Evolutionary conservation across 2,329 filamentous ascomycete species (phyloP), one percentile per base, ranked within the genome.

Genomic region (Diplocarpon rosae): DNA sequence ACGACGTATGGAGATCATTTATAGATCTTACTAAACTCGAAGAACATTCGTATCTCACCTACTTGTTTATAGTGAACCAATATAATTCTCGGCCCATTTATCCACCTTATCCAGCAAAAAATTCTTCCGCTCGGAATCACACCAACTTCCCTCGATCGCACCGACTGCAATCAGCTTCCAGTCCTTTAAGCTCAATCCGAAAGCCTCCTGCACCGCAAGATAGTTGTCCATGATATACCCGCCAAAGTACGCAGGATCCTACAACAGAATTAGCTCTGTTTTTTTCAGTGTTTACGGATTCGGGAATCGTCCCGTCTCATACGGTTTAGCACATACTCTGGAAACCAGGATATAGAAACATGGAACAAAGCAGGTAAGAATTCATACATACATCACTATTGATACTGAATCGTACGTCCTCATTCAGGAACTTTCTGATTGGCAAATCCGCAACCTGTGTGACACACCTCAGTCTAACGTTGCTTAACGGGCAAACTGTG

Each of bases 151-250:
- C 49, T 74, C 66, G 10, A 87, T 76, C 15, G 74, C 70, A 31
- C 75, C 74, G 50, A 68, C 68, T 10, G 73, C 76, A 56, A 89
- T 80, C 5, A 58, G 63, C 52, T 66, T 70, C 85, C 83, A 88
- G 43, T 89, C 82, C n/a, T 65, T 62, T 3, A 78, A 63, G 16
- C 62, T 70, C 52, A 89, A 62, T 3, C 65, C 59, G 60, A 86
- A 86, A 0, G 79, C 76, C 34, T 85, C 78, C 61, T 89, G 83
- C 27, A 89, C 80, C 1, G 79, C 80, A 55, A 76, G 81, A 63
- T 83, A 88, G 53, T 87, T 87, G 55, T 84, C 80, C 41, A 83
- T 65, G 42, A 88, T 75, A 61, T 86, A 87, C 0, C 76, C 80
- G 2, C 82, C 81, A 65, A 89, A 88, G 42, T 70, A 69, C 2